Base-by-base conservation (phyloP, 2,329 filamentous ascomycete genomes). In the Leptographium flavum region DNA sequence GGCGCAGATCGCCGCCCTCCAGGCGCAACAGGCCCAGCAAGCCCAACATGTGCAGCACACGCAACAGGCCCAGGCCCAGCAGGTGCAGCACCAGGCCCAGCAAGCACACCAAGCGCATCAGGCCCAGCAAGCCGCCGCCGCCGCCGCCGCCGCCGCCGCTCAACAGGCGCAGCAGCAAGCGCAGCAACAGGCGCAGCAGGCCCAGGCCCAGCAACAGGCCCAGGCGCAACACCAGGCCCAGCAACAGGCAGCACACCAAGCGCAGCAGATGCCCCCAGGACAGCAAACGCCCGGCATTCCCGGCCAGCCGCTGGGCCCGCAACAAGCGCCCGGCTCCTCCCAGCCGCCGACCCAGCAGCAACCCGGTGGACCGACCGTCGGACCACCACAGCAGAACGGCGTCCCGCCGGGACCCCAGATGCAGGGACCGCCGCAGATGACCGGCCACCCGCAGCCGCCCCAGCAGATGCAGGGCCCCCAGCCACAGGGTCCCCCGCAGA, bases 181-280 rank as follows among this genome's bases (percentile, higher is more conserved):
- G 45, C 62, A 73, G 43, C 74, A 74, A 57, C 47, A 63, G 72
- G 10, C 46, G 51, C 30, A 68, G 44, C 60, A 62, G 36, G 49
- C 52, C 28, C 47, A 67, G 44, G n/a, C n/a, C n/a, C 64, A 67
- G 52, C 39, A 41, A 4, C 22, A 33, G 5, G 32, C 27, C 19
- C 52, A 54, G 23, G 32, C 27, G 15, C 52, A 54, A 22, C 50
- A 50, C 37, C 50, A 48, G n/a, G 48, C 48, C 9, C 49, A 41
- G 23, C 45, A 43, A 9, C 52, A 49, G 11, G 42, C 61, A 67
- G 45, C 60, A 61, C 39, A 55, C 14, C 40, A 42, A 28, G 68
- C 74, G 45, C 74, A 71, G 14, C 39, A 42, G 17, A 4, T 15
- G 2, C 32, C 33, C 37, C 49, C 47, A 11, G 48, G 48, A 5